phyloP scores from a whole-genome alignment of 1,284 basidiomycete genomes.

The Austropuccinia psidii region DNA sequence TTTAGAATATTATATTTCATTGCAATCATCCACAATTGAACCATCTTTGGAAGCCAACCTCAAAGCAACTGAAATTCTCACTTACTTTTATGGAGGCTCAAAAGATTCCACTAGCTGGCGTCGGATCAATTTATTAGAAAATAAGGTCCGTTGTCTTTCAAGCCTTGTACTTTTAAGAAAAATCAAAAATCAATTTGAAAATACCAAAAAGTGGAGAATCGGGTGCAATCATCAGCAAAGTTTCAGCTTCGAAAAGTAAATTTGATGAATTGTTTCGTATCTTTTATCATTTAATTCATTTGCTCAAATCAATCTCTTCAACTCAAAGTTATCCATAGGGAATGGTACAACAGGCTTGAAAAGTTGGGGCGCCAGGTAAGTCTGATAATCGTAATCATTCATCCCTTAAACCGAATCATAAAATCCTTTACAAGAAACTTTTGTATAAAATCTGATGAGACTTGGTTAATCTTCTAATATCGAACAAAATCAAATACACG shows the following conservation, averaged over 20 bases:
- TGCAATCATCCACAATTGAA: neutral
- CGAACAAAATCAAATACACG: no score
- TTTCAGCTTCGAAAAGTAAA: no score
- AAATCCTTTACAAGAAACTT: no score
- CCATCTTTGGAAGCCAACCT: neutral
- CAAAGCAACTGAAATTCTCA: neutral
- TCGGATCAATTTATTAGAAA: conserved; percentile 9
- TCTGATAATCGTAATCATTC: neutral
- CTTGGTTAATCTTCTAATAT: no score
- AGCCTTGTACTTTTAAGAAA: no score
- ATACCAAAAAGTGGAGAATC: no score
- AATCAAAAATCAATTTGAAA: no score
- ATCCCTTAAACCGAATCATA: neutral
- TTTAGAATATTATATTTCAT: conserved; percentile 30
- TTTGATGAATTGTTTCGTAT: no score
- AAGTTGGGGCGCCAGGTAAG: conserved; percentile 32
- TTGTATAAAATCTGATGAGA: no score
- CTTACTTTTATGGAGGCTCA: conserved; percentile 25
- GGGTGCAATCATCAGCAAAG: no score
- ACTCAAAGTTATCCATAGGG: conserved; percentile 18
- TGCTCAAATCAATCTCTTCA: neutral
- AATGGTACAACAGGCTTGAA: conserved; percentile 30
- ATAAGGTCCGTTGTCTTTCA: conserved; percentile 22
- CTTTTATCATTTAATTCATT: neutral
- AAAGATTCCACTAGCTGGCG: neutral